Conservation (phyloP, 148 eudicot species). For the Spergularia marina region DNA sequence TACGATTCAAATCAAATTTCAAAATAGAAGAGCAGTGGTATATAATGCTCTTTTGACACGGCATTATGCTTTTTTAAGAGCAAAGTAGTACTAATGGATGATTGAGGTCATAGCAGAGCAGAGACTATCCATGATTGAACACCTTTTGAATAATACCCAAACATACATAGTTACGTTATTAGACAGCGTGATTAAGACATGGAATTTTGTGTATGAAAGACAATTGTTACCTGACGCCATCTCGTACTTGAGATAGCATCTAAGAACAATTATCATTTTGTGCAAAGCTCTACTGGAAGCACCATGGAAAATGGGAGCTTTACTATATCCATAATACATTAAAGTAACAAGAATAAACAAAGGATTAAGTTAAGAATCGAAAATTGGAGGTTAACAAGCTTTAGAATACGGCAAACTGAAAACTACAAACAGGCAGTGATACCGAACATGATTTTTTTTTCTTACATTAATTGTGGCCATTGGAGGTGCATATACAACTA, state of each 20-base stretch:
- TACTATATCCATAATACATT: too few species aligned
- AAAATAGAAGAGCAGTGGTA: too few species aligned
- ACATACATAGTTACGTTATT: conserved; percentile 2
- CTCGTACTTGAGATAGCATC: conserved; percentile 49
- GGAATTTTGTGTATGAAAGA: conserved; percentile 3
- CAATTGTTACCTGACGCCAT: conserved; percentile 35
- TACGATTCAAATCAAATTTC: too few species aligned
- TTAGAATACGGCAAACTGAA: not conserved
- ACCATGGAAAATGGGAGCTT: not conserved
- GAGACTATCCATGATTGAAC: not conserved
- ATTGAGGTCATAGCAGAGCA: conserved; percentile 8
- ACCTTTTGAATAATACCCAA: not conserved
- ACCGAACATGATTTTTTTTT: not conserved
- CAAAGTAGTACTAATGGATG: conserved; percentile 9
- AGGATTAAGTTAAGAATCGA: not conserved
- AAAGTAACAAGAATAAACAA: too few species aligned
- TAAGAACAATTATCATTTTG: conserved; percentile 9
- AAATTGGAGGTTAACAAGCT: not conserved
- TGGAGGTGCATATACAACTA: conserved; percentile 10
- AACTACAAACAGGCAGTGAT: not conserved
- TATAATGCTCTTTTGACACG: conserved; percentile 21
- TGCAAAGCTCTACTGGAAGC: not conserved
- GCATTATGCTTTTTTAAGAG: not conserved
- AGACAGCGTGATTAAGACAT: conserved; percentile 22
- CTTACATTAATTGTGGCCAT: not conserved